phyloP scores from a whole-genome alignment of 805 yeast genomes.

The Candida qinlingensis region DNA sequence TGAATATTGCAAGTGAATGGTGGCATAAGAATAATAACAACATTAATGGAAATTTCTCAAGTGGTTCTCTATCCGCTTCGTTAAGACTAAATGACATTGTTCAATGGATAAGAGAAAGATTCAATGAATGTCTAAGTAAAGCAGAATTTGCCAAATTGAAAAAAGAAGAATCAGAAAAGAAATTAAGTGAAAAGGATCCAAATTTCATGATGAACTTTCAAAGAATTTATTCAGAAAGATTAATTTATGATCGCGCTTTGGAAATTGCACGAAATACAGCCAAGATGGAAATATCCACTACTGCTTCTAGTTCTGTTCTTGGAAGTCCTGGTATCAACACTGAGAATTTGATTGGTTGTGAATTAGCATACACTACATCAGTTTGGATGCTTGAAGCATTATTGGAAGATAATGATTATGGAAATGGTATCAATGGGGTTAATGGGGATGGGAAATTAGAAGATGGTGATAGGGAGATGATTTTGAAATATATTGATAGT shows the following conservation, averaged over 20 bases:
- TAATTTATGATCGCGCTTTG: conserved; percentile 87
- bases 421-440: not conserved
- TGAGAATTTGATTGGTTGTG: conserved; percentile 65
- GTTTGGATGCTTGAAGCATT: conserved; percentile 94
- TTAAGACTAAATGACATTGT: conserved; percentile 46
- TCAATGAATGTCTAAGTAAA: conserved; percentile 82
- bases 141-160: conserved; percentile 73
- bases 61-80: conserved; percentile 16
- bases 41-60: too few species aligned
- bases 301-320: not conserved
- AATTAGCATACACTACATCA: conserved; percentile 82
- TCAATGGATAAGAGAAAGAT: conserved; percentile 87
- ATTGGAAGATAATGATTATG: conserved; percentile 42
- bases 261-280: conserved; percentile 93
- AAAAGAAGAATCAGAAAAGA: conserved; percentile 44
- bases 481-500: conserved; percentile 75
- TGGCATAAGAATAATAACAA: conserved; percentile 55
- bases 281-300: conserved; percentile 57
- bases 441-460: conserved; percentile 41
- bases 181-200: conserved; percentile 14
- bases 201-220: conserved; percentile 12
- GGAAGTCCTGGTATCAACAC: not conserved
- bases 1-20: conserved; percentile 85
- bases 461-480: conserved; percentile 65
- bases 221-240: conserved; percentile 66